Evolutionary conservation across 23 red algal genomes (phyloP), one percentile per base, ranked within the genome.

Genomic region (Cyanidioschyzon merolae): DNA sequence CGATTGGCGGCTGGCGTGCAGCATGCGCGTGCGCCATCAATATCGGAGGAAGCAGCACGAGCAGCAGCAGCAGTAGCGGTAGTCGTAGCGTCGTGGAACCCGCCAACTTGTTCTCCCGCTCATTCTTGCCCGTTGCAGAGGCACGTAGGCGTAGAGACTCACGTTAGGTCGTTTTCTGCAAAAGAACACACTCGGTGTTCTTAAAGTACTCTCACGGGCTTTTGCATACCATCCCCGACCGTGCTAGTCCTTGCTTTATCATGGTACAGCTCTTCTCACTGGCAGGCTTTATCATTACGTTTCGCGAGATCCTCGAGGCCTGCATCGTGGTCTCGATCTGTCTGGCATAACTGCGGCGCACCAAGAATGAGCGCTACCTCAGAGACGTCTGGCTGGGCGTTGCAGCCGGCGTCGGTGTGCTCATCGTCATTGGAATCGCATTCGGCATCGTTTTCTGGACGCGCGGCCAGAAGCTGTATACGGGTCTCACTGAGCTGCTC

Each of bases 271-370:
- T 92, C 26, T 92, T 92, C 35, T 87, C 83, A 27, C 83, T 92
- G 79, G 79, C 89, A 38, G 89, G 83, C 71, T 92, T 87, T 39
- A 87, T 92, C 89, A 87, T 92, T 15, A 84, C 87, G 17, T 58
- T 92, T 41, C 89, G 89, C 16, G 89, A 92, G 79, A 83, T 92
- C 34, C 38, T 92, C 68, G 89, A 92, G 76, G 89, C 89, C 2
- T 87, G 83, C 37, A 83, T 92, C 37, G 89, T 92, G 58, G 84
- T 92, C 26, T 83, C 83, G 30, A 87, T 92, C 37, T 80, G 83
- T 37, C 84, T 92, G 2, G 89, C 89, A 35, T 92, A 92, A 63
- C 75, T 92, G 30, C 78, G 74, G 50, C 79, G 82, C 50, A 84
- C 75, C 39, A 84, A 84, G 41, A 82, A 79, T 75, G 80, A 82